Percentiles rank a stretch among this genome's conserved stretches.
phyloP scores from a whole-genome alignment of 1,139 yeast genomes.

The Geotrichum phurueaensis region DNA sequence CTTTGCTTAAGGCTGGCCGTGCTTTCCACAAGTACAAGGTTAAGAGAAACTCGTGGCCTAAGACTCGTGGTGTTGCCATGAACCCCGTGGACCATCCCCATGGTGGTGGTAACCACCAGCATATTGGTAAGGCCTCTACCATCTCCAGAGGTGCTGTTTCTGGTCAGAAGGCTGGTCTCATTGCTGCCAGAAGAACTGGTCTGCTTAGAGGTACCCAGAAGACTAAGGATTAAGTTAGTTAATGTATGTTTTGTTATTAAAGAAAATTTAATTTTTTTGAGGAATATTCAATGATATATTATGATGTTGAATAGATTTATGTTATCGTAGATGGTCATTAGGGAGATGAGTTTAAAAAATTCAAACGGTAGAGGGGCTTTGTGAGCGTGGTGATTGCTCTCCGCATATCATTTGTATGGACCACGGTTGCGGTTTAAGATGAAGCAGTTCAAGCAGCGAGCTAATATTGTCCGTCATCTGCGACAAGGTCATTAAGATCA shows the following conservation, averaged over 20 bases:
- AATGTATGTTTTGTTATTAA: constrained; percentile 4
- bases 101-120: constrained; percentile 99
- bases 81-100: constrained; percentile 99
- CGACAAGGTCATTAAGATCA: constrained; percentile 22
- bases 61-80: constrained; percentile 99
- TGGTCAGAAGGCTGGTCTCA: constrained; percentile 99
- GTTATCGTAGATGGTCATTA: background rate
- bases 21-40: constrained; percentile 99
- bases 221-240: constrained; percentile 61
- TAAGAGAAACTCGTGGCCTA: constrained; percentile 99
- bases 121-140: constrained; percentile 99
- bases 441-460: background rate
- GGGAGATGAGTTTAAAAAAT: background rate
- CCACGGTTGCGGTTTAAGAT: background rate
- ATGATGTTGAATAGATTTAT: background rate
- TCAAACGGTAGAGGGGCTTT: too few relatives aligned
- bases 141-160: constrained; percentile 99
- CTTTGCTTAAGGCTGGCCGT: constrained; percentile 99
- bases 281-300: background rate
- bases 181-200: constrained; percentile 99
- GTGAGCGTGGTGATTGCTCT: background rate
- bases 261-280: background rate
- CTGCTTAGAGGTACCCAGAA: constrained; percentile 99
- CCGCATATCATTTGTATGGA: background rate
- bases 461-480: constrained; percentile 12